phyloP scores from a whole-genome alignment of 2,329 filamentous ascomycete species.

The Ophiostoma quercus region DNA sequence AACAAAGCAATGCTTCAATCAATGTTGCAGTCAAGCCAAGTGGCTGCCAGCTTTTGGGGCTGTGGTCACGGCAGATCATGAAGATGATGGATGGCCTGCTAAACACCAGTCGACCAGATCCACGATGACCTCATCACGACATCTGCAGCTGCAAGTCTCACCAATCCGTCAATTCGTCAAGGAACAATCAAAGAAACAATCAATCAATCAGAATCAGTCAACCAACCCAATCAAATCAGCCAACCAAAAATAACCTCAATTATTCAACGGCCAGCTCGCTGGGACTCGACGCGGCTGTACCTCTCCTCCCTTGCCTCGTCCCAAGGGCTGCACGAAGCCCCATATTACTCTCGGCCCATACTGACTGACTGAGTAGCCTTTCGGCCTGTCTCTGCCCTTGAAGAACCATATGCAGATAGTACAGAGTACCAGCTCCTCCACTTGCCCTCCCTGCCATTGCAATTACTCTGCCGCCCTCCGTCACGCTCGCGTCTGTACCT shows the following conservation, averaged over 20 bases:
- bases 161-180: background rate
- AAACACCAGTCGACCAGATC: background rate
- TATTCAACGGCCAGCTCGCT: slow-evolving; percentile 1
- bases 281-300: slow-evolving; percentile 12
- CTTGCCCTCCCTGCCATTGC: slow-evolving; percentile 13
- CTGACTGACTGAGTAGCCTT: background rate
- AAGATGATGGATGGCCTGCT: background rate
- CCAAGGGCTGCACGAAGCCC: slow-evolving; percentile 6
- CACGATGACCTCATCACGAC: slow-evolving; percentile 9
- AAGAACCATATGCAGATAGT: slow-evolving; percentile 7
- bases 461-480: slow-evolving; percentile 21
- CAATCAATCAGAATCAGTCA: background rate
- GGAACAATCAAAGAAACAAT: background rate
- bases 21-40: background rate
- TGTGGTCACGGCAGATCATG: background rate
- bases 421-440: background rate
- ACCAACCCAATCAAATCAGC: background rate
- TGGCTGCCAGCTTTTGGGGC: background rate
- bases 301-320: slow-evolving; percentile 7
- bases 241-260: background rate
- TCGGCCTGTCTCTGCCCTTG: slow-evolving; percentile 15
- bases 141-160: background rate
- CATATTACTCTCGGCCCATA: background rate
- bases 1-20: background rate
- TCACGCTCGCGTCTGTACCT: slow-evolving; percentile 16